Conservation (phyloP, 73 alveolate genomes). For the Tetrahymena elliotti region DNA sequence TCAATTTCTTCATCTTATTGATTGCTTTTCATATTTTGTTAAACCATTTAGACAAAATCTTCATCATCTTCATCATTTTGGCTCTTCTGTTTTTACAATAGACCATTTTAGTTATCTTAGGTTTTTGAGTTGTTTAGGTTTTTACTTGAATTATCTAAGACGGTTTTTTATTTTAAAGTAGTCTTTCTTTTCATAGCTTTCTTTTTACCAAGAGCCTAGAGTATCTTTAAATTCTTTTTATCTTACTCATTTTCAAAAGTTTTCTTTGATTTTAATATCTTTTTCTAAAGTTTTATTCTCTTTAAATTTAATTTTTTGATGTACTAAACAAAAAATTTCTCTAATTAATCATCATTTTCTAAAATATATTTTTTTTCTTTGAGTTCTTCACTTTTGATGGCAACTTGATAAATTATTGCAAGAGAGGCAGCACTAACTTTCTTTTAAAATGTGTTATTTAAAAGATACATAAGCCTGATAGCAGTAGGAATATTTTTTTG, state of each 20-base stretch:
- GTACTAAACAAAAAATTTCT: background rate
- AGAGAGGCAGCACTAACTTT: background rate
- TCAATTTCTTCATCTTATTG: background rate
- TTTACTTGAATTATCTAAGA: background rate
- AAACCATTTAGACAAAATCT: background rate
- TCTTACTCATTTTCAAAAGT: background rate
- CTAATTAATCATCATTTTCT: background rate
- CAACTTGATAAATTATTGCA: background rate
- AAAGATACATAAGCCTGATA: background rate
- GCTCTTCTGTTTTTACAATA: background rate
- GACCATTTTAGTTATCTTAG: background rate
- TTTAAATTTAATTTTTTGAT: background rate
- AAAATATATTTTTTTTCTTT: background rate
- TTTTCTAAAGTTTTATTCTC: background rate
- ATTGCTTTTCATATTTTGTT: background rate
- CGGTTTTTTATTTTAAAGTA: background rate
- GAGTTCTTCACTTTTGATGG: background rate
- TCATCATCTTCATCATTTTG: background rate
- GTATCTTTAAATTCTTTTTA: background rate
- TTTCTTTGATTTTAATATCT: background rate
- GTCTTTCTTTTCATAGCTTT: background rate
- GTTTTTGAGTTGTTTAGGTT: background rate
- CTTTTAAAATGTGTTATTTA: background rate
- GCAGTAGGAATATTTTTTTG: background rate
- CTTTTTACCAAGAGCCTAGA: background rate